A percentile compares a stretch with the other conserved stretches of the same genome.
These are phyloP conservation scores for Hemisphaericaspora xylofermentans DNA, from an alignment of 1,139 yeast genomes.

Conservation along the genomic window DNA sequence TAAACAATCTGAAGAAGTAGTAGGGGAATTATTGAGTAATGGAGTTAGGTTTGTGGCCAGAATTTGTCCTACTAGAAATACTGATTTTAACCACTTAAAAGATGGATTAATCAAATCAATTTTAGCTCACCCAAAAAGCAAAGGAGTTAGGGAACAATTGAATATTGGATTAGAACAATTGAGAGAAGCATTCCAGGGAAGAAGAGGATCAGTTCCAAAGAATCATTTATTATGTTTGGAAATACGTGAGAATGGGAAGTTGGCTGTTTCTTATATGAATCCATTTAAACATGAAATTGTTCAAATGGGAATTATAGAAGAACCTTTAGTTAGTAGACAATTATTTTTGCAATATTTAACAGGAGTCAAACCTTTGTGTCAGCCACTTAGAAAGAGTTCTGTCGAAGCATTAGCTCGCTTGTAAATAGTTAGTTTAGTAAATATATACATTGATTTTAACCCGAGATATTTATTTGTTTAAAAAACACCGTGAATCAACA, in stretches of 20 bases:
- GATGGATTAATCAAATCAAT: constrained; percentile 87
- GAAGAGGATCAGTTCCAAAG: constrained; percentile 64
- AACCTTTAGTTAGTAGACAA: constrained; percentile 51
- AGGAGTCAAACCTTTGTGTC: constrained; percentile 60
- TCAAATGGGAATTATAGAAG: constrained; percentile 47
- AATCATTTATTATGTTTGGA: constrained; percentile 57
- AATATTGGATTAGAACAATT: constrained; percentile 56
- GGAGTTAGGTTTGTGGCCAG: constrained; percentile 67
- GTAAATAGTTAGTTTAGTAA: constrained; percentile 1
- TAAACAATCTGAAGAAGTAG: constrained; percentile 44
- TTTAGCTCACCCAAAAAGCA: constrained; percentile 53
- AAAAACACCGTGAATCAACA: constrained; percentile 4
- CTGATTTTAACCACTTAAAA: constrained; percentile 83
- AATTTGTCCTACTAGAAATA: constrained; percentile 82
- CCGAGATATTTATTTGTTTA: not conserved
- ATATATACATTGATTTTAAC: constrained; percentile 1
- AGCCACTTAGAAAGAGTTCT: constrained; percentile 36
- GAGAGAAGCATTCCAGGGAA: constrained; percentile 46
- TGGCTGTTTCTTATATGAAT: constrained; percentile 44
- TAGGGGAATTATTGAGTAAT: constrained; percentile 56
- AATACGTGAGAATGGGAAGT: constrained; percentile 42
- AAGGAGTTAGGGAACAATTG: constrained; percentile 34
- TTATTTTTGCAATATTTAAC: constrained; percentile 61
- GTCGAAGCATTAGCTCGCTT: constrained; percentile 14
- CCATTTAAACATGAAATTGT: constrained; percentile 28